Conservation (phyloP, 768 basidiomycete genomes). For the Psilocybe sp. region DNA sequence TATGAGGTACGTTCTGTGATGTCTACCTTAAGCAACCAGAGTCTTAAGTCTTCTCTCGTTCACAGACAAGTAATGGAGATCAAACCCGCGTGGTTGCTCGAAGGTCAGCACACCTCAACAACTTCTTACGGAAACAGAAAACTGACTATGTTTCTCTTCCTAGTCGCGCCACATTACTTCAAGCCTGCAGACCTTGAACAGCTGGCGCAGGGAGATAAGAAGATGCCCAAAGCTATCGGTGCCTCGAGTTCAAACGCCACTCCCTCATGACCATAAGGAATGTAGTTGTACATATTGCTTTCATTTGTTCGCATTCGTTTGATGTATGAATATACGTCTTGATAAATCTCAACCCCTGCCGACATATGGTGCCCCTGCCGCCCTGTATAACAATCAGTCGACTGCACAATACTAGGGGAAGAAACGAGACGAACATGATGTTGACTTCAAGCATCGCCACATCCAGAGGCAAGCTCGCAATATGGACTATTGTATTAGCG, state of each 20-base stretch:
- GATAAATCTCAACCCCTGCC: slow-evolving; percentile 23
- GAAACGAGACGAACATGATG: slow-evolving; percentile 53
- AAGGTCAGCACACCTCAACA: slow-evolving; percentile 50
- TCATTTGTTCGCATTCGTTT: not conserved
- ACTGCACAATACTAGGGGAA: not conserved
- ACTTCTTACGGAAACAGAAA: slow-evolving; percentile 1
- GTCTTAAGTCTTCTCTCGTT: slow-evolving; percentile 1
- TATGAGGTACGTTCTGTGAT: slow-evolving; percentile 55
- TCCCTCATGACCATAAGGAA: slow-evolving; percentile 6
- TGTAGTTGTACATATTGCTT: no score
- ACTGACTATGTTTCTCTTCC: slow-evolving; percentile 6
- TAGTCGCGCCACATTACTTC: slow-evolving; percentile 97
- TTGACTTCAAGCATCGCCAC: slow-evolving; percentile 71
- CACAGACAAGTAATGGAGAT: slow-evolving; percentile 95
- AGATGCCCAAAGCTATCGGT: slow-evolving; percentile 84
- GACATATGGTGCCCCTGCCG: slow-evolving; percentile 26
- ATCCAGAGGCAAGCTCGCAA: slow-evolving; percentile 64
- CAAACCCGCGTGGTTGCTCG: slow-evolving; percentile 90
- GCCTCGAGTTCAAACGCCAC: slow-evolving; percentile 33
- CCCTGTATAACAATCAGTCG: slow-evolving; percentile 15
- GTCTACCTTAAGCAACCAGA: not conserved
- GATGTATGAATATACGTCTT: not conserved
- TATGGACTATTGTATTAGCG: slow-evolving; percentile 65
- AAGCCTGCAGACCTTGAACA: slow-evolving; percentile 82
- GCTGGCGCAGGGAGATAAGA: slow-evolving; percentile 77